These are phyloP conservation scores for Neoscytalidium dimidiatum DNA, from an alignment of 2,329 filamentous ascomycete species.

Conservation along the genomic window DNA sequence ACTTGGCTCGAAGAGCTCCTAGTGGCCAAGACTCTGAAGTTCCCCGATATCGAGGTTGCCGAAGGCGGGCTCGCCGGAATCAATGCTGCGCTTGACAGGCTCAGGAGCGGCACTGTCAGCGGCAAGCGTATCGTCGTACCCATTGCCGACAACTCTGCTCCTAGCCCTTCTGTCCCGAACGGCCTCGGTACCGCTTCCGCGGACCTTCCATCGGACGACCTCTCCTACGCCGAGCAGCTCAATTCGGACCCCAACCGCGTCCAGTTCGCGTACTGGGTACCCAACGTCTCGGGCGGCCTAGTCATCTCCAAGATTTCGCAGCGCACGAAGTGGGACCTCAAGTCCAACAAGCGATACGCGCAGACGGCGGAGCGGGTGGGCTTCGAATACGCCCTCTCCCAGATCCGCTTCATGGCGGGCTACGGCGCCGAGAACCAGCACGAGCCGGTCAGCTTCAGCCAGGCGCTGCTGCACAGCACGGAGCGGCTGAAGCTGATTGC, in stretches of 20 bases:
- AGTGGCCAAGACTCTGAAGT: conserved; percentile 52
- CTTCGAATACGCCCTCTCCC: conserved; percentile 55
- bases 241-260: conserved; percentile 48
- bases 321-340: conserved; percentile 51
- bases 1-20: conserved; percentile 70
- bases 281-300: conserved; percentile 56
- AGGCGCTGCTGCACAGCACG: conserved; percentile 51
- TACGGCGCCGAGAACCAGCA: conserved; percentile 53
- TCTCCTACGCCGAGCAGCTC: conserved; percentile 36
- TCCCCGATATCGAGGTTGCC: conserved; percentile 67
- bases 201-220: conserved; percentile 2
- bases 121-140: conserved; percentile 69
- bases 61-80: conserved; percentile 65
- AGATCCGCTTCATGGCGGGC: conserved; percentile 56
- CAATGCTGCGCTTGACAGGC: conserved; percentile 67
- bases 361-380: conserved; percentile 51
- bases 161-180: not conserved
- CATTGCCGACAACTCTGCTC: not conserved
- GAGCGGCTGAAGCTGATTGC: conserved; percentile 54
- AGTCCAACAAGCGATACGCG: conserved; percentile 52
- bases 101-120: conserved; percentile 66
- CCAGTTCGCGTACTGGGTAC: conserved; percentile 57
- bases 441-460: conserved; percentile 55
- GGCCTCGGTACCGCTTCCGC: not conserved
- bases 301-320: conserved; percentile 57